Percentiles rank a stretch among this genome's conserved stretches.
Evolutionary conservation across 1,139 yeast species (phyloP).

Genomic region (Kodamaea suecica): DNA sequence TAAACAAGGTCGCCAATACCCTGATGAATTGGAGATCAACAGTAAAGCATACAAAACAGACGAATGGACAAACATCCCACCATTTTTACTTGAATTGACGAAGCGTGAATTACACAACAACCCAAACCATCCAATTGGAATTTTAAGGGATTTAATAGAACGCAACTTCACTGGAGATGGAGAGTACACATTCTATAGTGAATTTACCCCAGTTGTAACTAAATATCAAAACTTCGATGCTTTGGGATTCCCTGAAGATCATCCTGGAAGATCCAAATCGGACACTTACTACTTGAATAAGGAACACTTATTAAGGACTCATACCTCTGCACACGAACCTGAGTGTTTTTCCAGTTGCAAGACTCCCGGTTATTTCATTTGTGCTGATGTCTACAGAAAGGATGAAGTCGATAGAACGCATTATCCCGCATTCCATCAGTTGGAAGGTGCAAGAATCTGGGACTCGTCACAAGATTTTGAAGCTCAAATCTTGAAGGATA

Average conservation of each 20-base stretch:
- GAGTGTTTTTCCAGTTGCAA: conserved; percentile 66
- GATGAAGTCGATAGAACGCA: conserved; percentile 96
- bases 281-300: conserved; percentile 89
- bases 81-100: conserved; percentile 64
- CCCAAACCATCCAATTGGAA: conserved; percentile 84
- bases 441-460: conserved; percentile 97
- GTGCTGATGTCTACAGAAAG: conserved; percentile 94
- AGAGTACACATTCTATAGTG: conserved; percentile 68
- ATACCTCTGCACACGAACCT: conserved; percentile 94
- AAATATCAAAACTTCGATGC: conserved; percentile 85
- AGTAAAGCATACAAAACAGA: conserved; percentile 60
- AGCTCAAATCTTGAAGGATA: conserved; percentile 49
- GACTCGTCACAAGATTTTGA: conserved; percentile 45
- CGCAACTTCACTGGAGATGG: conserved; percentile 62
- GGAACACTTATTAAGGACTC: conserved; percentile 74
- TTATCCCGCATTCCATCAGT: conserved; percentile 95
- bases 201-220: conserved; percentile 81
- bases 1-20: conserved; percentile 14
- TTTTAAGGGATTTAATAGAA: conserved; percentile 72
- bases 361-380: conserved; percentile 86
- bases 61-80: conserved; percentile 84
- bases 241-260: conserved; percentile 86
- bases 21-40: conserved; percentile 40
- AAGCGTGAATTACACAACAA: conserved; percentile 72
- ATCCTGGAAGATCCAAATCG: conserved; percentile 88